A percentile compares a stretch with the other conserved stretches of the same genome.
These are phyloP conservation scores for Fraxinus platypoda DNA, from an alignment of 305 asterid species.

Conservation along the genomic window DNA sequence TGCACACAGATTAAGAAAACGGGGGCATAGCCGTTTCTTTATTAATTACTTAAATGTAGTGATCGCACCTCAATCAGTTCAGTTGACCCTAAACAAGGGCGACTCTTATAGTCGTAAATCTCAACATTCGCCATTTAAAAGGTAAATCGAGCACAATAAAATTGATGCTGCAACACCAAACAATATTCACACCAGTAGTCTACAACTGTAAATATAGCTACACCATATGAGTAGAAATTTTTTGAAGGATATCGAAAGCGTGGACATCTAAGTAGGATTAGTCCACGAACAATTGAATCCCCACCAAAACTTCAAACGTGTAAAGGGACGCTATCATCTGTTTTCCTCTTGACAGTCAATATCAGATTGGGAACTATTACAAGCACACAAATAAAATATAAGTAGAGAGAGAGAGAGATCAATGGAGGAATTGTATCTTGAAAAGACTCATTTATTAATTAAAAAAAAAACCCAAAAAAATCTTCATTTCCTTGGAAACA, in stretches of 20 bases:
- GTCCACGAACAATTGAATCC: not conserved
- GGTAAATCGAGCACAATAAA: not conserved
- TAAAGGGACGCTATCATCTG: not conserved
- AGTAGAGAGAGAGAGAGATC: not conserved
- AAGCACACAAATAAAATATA: not conserved
- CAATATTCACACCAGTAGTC: not conserved
- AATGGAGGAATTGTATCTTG: not conserved
- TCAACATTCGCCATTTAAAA: not conserved
- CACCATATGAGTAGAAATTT: not conserved
- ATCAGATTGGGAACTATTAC: not conserved
- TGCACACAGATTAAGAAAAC: not conserved
- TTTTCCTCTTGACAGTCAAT: not conserved
- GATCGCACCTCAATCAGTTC: not conserved
- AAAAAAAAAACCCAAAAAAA: not conserved
- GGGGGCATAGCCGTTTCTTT: not conserved
- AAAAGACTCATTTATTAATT: not conserved
- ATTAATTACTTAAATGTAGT: not conserved
- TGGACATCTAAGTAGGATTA: not conserved
- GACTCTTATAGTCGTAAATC: not conserved
- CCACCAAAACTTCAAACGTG: not conserved
- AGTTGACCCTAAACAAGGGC: not conserved
- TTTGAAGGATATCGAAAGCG: not conserved
- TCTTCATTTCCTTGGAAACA: slow-evolving; percentile 47
- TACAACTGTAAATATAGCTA: not conserved
- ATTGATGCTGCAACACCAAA: not conserved